Evolutionary conservation across 306 rosid genomes (phyloP).

Genomic region (Dryas drummondii): DNA sequence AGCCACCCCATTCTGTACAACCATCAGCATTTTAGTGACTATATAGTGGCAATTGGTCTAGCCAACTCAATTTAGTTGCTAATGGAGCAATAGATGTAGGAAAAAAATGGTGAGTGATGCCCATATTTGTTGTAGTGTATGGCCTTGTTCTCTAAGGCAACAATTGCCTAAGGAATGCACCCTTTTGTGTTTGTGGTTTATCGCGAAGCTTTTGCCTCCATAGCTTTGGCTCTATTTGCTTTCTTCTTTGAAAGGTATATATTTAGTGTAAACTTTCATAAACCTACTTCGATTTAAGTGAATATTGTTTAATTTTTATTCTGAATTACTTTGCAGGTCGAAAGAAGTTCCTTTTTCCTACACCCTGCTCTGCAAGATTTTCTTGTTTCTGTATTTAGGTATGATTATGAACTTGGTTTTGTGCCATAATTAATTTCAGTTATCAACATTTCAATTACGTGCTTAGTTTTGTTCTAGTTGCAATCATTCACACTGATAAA

Average conservation of each 20-base stretch:
- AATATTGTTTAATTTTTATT: not conserved
- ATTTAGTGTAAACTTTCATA: too few species aligned
- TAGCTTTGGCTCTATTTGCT: slow-evolving; percentile 75
- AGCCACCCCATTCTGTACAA: too few species aligned
- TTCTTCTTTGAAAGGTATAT: slow-evolving; percentile 71
- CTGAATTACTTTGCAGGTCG: slow-evolving; percentile 47
- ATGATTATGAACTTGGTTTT: slow-evolving; percentile 26
- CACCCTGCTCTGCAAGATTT: slow-evolving; percentile 62
- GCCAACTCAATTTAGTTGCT: too few species aligned
- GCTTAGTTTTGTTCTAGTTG: not conserved
- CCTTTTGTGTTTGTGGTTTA: slow-evolving; percentile 87
- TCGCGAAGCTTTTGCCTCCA: slow-evolving; percentile 76
- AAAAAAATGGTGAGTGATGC: too few species aligned
- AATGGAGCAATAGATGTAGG: too few species aligned
- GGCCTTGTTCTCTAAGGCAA: slow-evolving; percentile 91
- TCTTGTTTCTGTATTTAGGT: slow-evolving; percentile 80
- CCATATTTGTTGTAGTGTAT: slow-evolving; percentile 3
- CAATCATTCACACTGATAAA: not conserved
- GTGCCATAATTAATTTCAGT: not conserved
- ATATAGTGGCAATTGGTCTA: too few species aligned
- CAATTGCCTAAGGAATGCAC: slow-evolving; percentile 85
- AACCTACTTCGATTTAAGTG: too few species aligned
- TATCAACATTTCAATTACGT: not conserved
- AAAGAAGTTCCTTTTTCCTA: slow-evolving; percentile 56
- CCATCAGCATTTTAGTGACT: too few species aligned